phyloP scores from a whole-genome alignment of 129 eudicot genomes.

The Chrysanthemum seticuspe region DNA sequence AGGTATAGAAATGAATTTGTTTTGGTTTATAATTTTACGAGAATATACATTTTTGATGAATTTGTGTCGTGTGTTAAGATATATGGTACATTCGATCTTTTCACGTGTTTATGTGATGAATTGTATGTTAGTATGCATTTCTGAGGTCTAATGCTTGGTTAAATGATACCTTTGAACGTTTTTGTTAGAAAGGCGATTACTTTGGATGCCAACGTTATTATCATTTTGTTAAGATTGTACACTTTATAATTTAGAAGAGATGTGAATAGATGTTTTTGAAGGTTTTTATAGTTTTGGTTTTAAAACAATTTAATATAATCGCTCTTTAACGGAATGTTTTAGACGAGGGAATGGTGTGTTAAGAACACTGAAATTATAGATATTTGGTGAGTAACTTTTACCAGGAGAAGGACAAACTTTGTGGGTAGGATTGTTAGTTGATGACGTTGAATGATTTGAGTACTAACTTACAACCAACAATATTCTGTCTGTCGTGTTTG shows the following conservation, averaged over 20 bases:
- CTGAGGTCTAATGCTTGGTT: constrained; percentile 17
- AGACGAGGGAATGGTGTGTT: too few relatives aligned
- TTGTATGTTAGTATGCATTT: neutral
- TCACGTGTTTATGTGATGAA: neutral
- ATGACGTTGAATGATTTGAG: neutral
- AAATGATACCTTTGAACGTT: neutral
- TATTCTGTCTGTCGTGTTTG: constrained; percentile 2
- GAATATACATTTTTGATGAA: neutral
- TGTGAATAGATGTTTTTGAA: constrained; percentile 1
- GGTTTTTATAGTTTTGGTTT: neutral
- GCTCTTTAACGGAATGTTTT: neutral
- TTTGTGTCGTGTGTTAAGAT: neutral
- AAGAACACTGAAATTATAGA: constrained; percentile 3
- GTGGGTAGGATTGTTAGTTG: constrained; percentile 5
- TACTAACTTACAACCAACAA: neutral
- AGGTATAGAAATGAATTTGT: constrained; percentile 42
- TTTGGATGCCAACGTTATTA: too few relatives aligned
- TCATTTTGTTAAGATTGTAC: constrained; percentile 5
- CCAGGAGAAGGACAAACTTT: neutral
- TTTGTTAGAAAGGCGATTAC: neutral
- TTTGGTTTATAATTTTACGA: neutral
- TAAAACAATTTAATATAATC: neutral
- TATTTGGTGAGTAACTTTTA: neutral
- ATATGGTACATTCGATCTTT: constrained; percentile 7
- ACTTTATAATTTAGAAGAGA: neutral